These are phyloP conservation scores for Fraxinus sp. DNA, from an alignment of 305 asterid genomes.

Conservation along the genomic window DNA sequence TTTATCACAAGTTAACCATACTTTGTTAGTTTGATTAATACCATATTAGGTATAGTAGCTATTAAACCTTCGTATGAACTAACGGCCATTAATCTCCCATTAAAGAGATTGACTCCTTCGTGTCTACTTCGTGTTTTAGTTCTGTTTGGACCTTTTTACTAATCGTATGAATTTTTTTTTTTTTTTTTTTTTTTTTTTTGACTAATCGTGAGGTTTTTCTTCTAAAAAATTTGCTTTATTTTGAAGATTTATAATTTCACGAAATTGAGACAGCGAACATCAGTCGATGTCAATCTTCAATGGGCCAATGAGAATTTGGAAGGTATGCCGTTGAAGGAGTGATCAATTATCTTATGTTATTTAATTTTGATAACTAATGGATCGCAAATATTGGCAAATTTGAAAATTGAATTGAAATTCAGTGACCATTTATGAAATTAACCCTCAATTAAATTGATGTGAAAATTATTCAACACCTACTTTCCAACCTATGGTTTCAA, in stretches of 20 bases:
- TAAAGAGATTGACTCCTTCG: not conserved
- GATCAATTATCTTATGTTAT: not conserved
- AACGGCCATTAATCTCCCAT: not conserved
- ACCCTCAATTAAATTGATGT: not conserved
- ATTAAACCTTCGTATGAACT: not conserved
- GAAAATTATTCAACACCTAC: too few species aligned
- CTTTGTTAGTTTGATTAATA: too few species aligned
- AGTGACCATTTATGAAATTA: not conserved
- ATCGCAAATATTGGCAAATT: too few species aligned
- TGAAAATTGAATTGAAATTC: too few species aligned
- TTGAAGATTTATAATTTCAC: too few species aligned
- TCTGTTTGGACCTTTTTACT: not conserved
- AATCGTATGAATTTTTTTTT: too few species aligned
- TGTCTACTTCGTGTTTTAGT: not conserved
- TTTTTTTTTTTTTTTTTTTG: too few species aligned
- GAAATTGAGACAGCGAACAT: not conserved
- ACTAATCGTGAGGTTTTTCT: not conserved
- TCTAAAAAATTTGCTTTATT: too few species aligned
- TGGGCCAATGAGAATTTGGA: not conserved
- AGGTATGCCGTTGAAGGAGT: not conserved
- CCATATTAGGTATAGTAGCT: too few species aligned
- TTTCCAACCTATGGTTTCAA: too few species aligned
- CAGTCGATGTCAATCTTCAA: not conserved
- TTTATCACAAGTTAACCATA: not conserved
- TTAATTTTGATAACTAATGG: too few species aligned